Conservation (phyloP, 208 protist genomes). For the Balamuthia mandrillaris region DNA sequence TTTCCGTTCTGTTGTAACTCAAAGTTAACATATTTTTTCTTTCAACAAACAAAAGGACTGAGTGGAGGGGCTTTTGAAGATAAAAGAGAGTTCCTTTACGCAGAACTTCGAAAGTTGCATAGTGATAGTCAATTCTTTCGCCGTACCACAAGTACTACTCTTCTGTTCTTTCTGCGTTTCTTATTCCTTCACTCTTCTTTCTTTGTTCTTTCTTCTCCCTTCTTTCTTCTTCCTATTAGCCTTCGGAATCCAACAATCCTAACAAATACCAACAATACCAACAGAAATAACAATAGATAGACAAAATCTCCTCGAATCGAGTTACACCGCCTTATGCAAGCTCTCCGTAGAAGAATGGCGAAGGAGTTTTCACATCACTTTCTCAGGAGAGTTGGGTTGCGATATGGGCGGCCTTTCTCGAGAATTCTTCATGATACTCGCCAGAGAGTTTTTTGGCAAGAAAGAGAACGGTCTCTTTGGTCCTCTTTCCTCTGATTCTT, state of each 20-base stretch:
- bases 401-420: neutral
- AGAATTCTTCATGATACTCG: neutral
- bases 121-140: too few species aligned
- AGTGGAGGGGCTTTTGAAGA: too few species aligned
- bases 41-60: too few species aligned
- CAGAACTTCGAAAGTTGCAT: too few species aligned
- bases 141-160: too few species aligned
- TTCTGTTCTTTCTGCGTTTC: neutral
- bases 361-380: neutral
- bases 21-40: too few species aligned
- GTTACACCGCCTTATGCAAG: neutral
- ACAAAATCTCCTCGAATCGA: neutral
- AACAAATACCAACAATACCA: neutral
- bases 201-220: neutral
- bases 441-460: neutral
- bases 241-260: neutral
- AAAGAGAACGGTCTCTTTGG: neutral
- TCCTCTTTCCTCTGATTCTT: neutral
- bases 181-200: neutral
- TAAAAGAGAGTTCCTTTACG: too few species aligned
- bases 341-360: neutral
- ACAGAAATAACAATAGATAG: neutral
- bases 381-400: neutral
- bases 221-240: neutral
- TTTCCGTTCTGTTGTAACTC: too few species aligned